A percentile compares a stretch with the other conserved stretches of the same genome.
These are phyloP conservation scores for Mortierella hygrophila DNA, from an alignment of 192 early-diverging fungal genomes.

Conservation along the genomic window DNA sequence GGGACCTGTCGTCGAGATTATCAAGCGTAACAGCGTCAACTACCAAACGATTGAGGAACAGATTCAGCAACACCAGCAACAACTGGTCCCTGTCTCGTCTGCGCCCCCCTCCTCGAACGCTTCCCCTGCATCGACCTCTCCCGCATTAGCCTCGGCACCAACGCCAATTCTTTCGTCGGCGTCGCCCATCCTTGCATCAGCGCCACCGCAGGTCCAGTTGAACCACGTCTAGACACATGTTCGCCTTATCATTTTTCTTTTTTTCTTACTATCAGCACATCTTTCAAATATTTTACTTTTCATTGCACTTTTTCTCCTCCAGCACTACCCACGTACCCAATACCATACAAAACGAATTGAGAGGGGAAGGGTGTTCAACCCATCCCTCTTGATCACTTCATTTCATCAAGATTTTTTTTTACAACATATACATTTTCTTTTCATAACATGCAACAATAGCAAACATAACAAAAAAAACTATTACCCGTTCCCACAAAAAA, in stretches of 20 bases:
- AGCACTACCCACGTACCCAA: constrained; percentile 1
- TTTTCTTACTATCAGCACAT: constrained; percentile 8
- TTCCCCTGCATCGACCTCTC: constrained; percentile 20
- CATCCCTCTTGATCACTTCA: background rate
- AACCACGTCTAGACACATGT: constrained; percentile 31
- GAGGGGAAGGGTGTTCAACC: background rate
- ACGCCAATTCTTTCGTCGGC: constrained; percentile 21
- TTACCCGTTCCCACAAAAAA: background rate
- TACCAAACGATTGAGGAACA: constrained; percentile 75
- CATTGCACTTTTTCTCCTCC: background rate
- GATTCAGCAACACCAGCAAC: constrained; percentile 51
- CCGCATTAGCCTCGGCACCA: constrained; percentile 29
- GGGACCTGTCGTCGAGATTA: constrained; percentile 95
- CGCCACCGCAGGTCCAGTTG: constrained; percentile 21
- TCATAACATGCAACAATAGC: background rate
- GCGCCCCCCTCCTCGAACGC: constrained; percentile 12
- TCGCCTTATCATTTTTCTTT: background rate
- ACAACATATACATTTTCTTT: background rate
- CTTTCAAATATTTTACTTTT: background rate
- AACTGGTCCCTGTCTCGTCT: constrained; percentile 27
- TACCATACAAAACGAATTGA: background rate
- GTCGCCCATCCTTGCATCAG: constrained; percentile 13
- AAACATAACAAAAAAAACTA: background rate
- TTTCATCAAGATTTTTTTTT: background rate
- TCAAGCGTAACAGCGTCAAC: constrained; percentile 95